Evolutionary conservation across 495 filamentous ascomycete species (phyloP), one percentile per base, ranked within the genome.

Genomic region (Neurospora sp.): DNA sequence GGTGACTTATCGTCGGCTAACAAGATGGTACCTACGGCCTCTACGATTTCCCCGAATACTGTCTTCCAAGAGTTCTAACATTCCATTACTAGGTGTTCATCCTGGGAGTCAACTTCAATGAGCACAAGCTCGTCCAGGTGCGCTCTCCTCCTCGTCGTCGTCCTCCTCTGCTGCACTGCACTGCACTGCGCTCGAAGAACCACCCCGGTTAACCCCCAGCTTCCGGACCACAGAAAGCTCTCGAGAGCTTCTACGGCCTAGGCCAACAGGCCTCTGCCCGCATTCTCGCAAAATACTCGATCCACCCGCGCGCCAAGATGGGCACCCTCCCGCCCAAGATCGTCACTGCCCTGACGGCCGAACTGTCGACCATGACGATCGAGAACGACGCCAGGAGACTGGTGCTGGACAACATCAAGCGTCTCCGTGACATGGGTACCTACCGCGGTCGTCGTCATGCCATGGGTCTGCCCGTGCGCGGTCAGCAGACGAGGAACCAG

Each of bases 361-460:
- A 94, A 77, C 85, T 99, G 46, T 92, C 94, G 8, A 90, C 89
- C 12, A 94, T 99, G 94, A 96, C 91, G 54, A 93, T 97, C 74
- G 96, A 98, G 81, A 97, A 92, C 77, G 94, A 99, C 76, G 85
- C 97, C 73, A 85, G 89, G 79, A 86, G 90, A 80, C 85, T 92
- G 71, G 76, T 97, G 48, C 83, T 89, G 76, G 93, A 97, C 39
- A 93, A 98, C 78, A 97, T 99, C 76, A 87, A 87, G 78, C 87
- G 96, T 41, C 78, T 99, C 81, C 90, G 91, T 79, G 94, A 97
- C 81, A 97, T 97, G 83, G 95, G 95, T 41, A 89, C 92, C 14
- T 97, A 97, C 82, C 85, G 96, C 44, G 96, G 96, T 71, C 89
- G 93, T 80, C 85, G 96, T 74, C 96, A 99, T 87, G 95, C 94